phyloP scores from a whole-genome alignment of 345 rosid species.

The Eucalyptus curtisii region DNA sequence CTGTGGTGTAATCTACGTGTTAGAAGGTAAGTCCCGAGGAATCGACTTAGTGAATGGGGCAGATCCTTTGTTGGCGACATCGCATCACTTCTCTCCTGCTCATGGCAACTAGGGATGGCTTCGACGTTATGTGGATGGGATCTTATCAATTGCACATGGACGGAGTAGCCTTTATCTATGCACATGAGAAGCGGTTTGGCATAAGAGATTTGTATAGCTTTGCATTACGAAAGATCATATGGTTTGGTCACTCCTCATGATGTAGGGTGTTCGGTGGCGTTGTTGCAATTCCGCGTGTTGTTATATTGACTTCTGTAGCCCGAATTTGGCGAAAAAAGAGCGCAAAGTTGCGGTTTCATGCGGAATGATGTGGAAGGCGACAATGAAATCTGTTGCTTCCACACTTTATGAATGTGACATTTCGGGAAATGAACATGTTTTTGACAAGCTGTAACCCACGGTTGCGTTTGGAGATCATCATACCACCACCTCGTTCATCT shows the following conservation, averaged over 20 bases:
- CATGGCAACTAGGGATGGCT: not conserved
- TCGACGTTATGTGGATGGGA: not conserved
- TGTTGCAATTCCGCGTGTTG: not conserved
- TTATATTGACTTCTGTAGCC: not conserved
- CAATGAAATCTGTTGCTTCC: not conserved
- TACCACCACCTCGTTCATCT: not conserved
- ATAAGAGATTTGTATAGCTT: not conserved
- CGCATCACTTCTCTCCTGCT: not conserved
- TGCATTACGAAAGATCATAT: fast-evolving
- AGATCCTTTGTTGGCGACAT: not conserved
- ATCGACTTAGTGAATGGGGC: not conserved
- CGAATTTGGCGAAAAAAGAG: not conserved
- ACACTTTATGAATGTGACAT: not conserved
- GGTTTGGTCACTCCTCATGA: not conserved
- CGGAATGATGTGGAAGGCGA: not conserved
- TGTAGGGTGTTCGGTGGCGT: not conserved
- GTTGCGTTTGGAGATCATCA: not conserved
- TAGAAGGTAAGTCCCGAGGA: not conserved
- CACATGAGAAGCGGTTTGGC: not conserved
- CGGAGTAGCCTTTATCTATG: not conserved
- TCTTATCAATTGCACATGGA: not conserved
- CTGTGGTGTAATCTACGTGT: not conserved
- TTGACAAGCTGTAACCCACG: not conserved
- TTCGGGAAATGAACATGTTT: not conserved
- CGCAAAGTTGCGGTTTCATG: not conserved